Evolutionary conservation across 495 filamentous ascomycete genomes (phyloP).

Genomic region (Aspergillus bertholletiae): DNA sequence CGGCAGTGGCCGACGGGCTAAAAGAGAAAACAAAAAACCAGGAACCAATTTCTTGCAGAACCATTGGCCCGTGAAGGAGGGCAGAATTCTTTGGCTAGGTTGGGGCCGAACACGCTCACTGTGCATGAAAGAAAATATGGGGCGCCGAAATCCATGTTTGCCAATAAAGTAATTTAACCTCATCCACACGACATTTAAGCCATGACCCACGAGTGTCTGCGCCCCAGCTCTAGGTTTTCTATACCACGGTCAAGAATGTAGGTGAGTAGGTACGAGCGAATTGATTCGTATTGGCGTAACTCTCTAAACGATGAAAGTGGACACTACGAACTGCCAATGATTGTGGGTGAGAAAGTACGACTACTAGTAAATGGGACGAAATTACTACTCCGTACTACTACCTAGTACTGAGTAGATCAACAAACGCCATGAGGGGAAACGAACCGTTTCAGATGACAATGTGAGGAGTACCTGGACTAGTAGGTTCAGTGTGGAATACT

Average conservation of each 20-base stretch:
- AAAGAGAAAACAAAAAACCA: too few species aligned
- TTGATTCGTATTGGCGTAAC: too few species aligned
- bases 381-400: too few species aligned
- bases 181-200: background rate
- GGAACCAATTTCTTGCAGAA: background rate
- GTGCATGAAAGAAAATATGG: background rate
- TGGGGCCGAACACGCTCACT: background rate
- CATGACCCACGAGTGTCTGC: background rate
- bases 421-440: too few species aligned
- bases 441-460: background rate
- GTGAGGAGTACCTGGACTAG: background rate
- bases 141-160: too few species aligned
- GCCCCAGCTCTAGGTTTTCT: background rate
- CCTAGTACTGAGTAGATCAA: too few species aligned
- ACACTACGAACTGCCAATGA: background rate
- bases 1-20: too few species aligned
- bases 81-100: background rate
- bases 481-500: too few species aligned
- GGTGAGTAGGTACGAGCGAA: too few species aligned
- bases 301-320: background rate
- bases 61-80: background rate
- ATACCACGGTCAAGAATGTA: too few species aligned
- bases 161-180: background rate
- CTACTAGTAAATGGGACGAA: too few species aligned
- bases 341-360: too few species aligned